Conservation (phyloP, 208 protist genomes). For the Acanthamoeba castellanii region DNA sequence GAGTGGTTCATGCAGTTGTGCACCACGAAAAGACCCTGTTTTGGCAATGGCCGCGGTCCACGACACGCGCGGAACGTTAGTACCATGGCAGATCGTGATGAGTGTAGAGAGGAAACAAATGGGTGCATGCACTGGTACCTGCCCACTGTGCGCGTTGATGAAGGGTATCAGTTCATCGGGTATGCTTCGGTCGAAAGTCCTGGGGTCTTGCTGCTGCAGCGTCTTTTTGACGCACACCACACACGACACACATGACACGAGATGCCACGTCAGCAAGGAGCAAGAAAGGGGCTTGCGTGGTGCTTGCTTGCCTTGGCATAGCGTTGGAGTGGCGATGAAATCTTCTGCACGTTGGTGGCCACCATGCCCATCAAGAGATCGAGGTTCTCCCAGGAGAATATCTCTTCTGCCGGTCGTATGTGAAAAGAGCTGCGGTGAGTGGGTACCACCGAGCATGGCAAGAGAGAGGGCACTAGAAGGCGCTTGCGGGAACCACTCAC, state of each 20-base stretch:
- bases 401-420: background rate
- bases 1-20: slow-evolving; percentile 49
- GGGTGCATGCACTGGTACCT: background rate
- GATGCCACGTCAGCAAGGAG: background rate
- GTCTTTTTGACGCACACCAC: background rate
- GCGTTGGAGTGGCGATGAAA: background rate
- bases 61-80: no score
- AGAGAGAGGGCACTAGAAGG: background rate
- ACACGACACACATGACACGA: no score
- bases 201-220: background rate
- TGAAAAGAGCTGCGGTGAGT: background rate
- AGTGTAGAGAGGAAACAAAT: background rate
- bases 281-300: background rate
- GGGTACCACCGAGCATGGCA: no score
- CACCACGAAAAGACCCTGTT: background rate
- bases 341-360: slow-evolving; percentile 42
- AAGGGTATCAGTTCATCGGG: background rate
- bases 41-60: no score
- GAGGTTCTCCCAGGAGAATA: background rate
- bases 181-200: background rate
- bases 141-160: background rate
- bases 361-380: slow-evolving; percentile 24
- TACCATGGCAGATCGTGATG: no score
- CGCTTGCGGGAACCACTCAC: no score
- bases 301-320: background rate